Evolutionary conservation across 2,329 filamentous ascomycete genomes (phyloP).

Genomic region (Talaromyces atroroseus): DNA sequence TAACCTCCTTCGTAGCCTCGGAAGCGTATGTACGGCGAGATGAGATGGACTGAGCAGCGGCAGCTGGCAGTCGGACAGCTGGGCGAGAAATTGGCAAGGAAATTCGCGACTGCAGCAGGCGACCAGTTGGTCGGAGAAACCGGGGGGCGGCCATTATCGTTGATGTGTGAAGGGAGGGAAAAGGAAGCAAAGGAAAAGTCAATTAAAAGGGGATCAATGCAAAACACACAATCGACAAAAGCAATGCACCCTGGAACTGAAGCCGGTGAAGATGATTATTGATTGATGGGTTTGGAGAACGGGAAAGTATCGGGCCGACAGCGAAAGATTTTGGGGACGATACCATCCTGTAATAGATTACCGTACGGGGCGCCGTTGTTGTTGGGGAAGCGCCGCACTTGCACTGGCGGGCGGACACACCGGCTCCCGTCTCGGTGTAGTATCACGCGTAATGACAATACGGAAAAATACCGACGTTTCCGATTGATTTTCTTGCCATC

Average conservation of each 20-base stretch:
- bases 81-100: conserved; percentile 51
- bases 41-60: conserved; percentile 42
- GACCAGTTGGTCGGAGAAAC: conserved; percentile 60
- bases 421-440: conserved; percentile 30
- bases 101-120: conserved; percentile 42
- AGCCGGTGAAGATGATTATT: conserved; percentile 3
- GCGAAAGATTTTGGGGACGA: conserved; percentile 12
- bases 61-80: conserved; percentile 48
- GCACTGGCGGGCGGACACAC: conserved; percentile 22
- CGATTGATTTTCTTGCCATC: background rate
- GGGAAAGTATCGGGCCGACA: conserved; percentile 17
- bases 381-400: conserved; percentile 16
- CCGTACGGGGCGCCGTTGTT: conserved; percentile 16
- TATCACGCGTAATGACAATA: conserved; percentile 13
- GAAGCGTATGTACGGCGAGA: conserved; percentile 53
- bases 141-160: conserved; percentile 52
- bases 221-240: conserved; percentile 10
- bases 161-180: conserved; percentile 23
- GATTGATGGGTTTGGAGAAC: conserved; percentile 5
- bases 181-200: conserved; percentile 50
- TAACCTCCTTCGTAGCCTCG: conserved; percentile 78
- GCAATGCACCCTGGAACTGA: conserved; percentile 11
- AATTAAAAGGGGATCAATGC: conserved; percentile 23
- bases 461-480: conserved; percentile 3
- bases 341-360: background rate